Base-by-base conservation (phyloP, 495 filamentous ascomycete genomes). In the Penicillium goetzii region DNA sequence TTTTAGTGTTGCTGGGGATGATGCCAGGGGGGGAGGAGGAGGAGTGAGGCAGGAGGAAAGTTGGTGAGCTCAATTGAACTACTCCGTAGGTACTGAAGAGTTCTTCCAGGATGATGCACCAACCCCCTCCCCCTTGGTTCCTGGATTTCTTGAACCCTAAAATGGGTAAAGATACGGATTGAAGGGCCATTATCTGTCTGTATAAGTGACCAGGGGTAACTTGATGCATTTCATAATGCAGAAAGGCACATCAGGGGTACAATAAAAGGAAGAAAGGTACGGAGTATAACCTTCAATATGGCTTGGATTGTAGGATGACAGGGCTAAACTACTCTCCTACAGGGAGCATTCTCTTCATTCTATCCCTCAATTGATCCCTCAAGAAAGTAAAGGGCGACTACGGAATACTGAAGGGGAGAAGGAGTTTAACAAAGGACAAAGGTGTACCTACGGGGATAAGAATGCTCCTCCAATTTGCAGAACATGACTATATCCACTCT, bases 171-270 rank as follows among this genome's bases (percentile, higher is more conserved):
- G 23, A n/a, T 4, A 28, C 15, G 23, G 23, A 17, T 26, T 50
- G 47, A 50, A 50, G 47, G 47, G 25, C 47, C 23, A 21, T 45
- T 10, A 11, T 45, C 41, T 23, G 5, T 11, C 41, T 21, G 41
- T 21, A 45, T 45, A 21, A 6, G 9, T 10, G 3, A 21, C 41
- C 23, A 45, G 19, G 41, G n/a, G n/a, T 2, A 12, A 23, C 41
- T 21, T 45, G 11, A 7, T 12, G 41, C 41, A 21, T 10, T 45
- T 19, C 8, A 7, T 1, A 45, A 10, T 21, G 41, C n/a, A 45
- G n/a, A 12, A 21, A 45, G 41, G 41, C 41, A 45, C 11, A 52
- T 54, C 49, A 60, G 59, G 59, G 59, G 49, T 17, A 14, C 17
- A 14, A 15, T 32, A 1, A 33, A 21, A 12, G n/a, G 25, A 17